Evolutionary conservation across 331 rosid species (phyloP).

Genomic region (Stylosanthes scabra): DNA sequence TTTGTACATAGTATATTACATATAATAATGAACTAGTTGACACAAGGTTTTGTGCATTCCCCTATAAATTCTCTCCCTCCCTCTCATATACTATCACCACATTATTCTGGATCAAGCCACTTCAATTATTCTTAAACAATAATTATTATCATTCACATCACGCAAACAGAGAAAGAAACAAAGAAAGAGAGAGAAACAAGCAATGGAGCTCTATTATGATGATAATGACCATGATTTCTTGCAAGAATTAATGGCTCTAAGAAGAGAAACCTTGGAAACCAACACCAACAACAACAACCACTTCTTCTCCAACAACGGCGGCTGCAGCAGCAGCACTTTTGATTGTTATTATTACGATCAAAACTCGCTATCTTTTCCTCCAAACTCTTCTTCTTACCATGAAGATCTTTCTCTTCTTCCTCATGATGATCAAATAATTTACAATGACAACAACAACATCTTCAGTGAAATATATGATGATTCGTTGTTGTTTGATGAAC

Average conservation of each 20-base stretch:
- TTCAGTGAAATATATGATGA: slow-evolving; percentile 48
- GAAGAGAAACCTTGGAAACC: slow-evolving; percentile 73
- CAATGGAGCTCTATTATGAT: slow-evolving; percentile 63
- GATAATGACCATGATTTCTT: slow-evolving; percentile 61
- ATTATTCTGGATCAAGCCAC: slow-evolving; percentile 43
- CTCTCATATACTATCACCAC: too few species aligned
- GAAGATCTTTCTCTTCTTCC: not conserved
- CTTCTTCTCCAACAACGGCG: slow-evolving; percentile 36
- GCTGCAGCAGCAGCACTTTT: slow-evolving; percentile 42
- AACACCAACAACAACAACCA: slow-evolving; percentile 44
- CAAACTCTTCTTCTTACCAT: slow-evolving; percentile 51
- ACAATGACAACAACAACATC: slow-evolving; percentile 41
- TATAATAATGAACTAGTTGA: slow-evolving; percentile 31
- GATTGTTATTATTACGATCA: slow-evolving; percentile 54
- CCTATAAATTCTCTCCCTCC: too few species aligned
- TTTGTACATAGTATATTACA: slow-evolving; percentile 33
- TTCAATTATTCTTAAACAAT: slow-evolving; percentile 41
- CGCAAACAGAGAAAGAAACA: slow-evolving; percentile 1
- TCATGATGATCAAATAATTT: slow-evolving; percentile 42
- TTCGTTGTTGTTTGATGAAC: slow-evolving; percentile 48
- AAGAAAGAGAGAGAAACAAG: slow-evolving; percentile 2
- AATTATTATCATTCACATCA: slow-evolving; percentile 46
- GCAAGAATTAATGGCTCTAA: slow-evolving; percentile 67
- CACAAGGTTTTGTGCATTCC: slow-evolving; percentile 35
- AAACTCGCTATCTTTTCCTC: slow-evolving; percentile 52